phyloP scores from a whole-genome alignment of 2,329 filamentous ascomycete genomes.

The Cercospora nicotianae region DNA sequence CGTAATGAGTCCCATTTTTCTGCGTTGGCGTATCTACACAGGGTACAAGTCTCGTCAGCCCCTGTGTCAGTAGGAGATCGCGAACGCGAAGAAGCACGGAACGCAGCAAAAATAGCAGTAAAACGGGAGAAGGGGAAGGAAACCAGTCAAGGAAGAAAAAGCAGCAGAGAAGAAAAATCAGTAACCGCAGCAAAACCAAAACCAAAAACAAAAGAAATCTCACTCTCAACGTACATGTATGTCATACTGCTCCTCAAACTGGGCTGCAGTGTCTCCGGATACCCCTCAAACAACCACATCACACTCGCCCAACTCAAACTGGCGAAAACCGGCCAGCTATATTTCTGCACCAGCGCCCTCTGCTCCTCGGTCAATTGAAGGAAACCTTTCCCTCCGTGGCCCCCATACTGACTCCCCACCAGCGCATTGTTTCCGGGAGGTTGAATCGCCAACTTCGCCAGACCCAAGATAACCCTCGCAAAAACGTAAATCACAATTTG shows the following conservation, averaged over 20 bases:
- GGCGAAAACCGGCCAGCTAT: constrained; percentile 92
- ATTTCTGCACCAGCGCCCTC: constrained; percentile 49
- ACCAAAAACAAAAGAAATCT: constrained; percentile 12
- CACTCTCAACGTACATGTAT: constrained; percentile 72
- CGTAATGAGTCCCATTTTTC: constrained; percentile 85
- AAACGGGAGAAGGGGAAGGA: background rate
- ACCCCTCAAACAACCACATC: constrained; percentile 92
- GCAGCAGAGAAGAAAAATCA: background rate
- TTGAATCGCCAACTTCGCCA: constrained; percentile 80
- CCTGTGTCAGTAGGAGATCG: constrained; percentile 30
- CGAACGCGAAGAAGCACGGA: constrained; percentile 9
- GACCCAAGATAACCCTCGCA: constrained; percentile 79
- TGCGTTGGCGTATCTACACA: constrained; percentile 68
- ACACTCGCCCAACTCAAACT: constrained; percentile 87
- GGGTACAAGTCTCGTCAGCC: constrained; percentile 35
- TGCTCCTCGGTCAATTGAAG: constrained; percentile 44
- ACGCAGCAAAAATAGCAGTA: constrained; percentile 5
- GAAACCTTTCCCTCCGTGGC: constrained; percentile 44
- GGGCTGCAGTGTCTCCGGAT: constrained; percentile 86
- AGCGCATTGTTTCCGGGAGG: constrained; percentile 46
- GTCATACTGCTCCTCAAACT: constrained; percentile 94
- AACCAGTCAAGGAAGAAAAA: background rate
- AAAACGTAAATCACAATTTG: constrained; percentile 99
- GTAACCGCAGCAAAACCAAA: background rate
- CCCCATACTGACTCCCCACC: constrained; percentile 41